Evolutionary conservation across 1,284 basidiomycete species (phyloP), one percentile per base, ranked within the genome.

Genomic region (Moesziomyces globuligerus): DNA sequence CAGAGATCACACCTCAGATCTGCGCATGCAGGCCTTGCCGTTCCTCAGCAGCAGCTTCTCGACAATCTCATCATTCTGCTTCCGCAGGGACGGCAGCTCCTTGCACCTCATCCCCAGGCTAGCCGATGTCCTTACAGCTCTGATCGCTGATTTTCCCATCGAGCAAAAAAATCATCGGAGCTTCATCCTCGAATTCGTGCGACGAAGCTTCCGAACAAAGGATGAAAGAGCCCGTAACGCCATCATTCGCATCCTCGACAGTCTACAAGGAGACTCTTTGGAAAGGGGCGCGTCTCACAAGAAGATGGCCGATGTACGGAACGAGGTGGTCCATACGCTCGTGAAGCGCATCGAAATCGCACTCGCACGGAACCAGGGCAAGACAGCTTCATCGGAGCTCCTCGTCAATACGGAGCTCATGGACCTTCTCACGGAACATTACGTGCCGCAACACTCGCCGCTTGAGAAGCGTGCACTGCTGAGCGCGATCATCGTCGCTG

Each of bases 151-250:
- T 20, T 58, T 56, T 46, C 55, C 49, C 11, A 24, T 15, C 9
- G 44, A 45, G 9, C n/a, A n/a, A n/a, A n/a, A n/a, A n/a, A n/a
- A n/a, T n/a, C n/a, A n/a, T n/a, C n/a, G n/a, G n/a, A n/a, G n/a
- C n/a, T n/a, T n/a, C n/a, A n/a, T n/a, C n/a, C n/a, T n/a, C n/a
- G n/a, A n/a, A n/a, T n/a, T n/a, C n/a, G n/a, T n/a, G n/a, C n/a
- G n/a, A n/a, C n/a, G 11, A 3, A 39, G 40, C 17, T 20, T 48
- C 4, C n/a, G n/a, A n/a, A n/a, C n/a, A n/a, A n/a, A n/a, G 17
- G 62, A 66, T 23, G 50, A 66, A 7, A 45, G 62, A 11, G 47
- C 62, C 20, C 62, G 62, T 20, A 20, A 46, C 26, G 62, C 55
- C 3, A 21, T 66, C 9, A 47, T 28, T 5, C 26, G 32, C n/a